These are phyloP conservation scores for Fusarium nisikadoi DNA, from an alignment of 2,329 filamentous ascomycete species.

Conservation along the genomic window DNA sequence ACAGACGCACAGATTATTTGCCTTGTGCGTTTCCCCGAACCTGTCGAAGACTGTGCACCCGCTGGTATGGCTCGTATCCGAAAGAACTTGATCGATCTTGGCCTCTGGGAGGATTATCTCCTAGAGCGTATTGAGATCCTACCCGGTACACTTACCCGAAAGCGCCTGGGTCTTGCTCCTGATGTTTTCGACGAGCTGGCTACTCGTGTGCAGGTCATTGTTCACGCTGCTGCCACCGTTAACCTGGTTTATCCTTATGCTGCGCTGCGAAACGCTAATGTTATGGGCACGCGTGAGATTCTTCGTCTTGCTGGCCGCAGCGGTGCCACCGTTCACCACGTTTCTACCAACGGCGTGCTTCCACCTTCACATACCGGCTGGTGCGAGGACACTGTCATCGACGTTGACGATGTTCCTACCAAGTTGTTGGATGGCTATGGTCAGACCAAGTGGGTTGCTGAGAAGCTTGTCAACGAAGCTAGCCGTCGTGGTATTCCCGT, in stretches of 20 bases:
- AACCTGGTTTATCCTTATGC: conserved; percentile 86
- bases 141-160: conserved; percentile 76
- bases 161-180: conserved; percentile 73
- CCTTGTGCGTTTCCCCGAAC: conserved; percentile 77
- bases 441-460: conserved; percentile 85
- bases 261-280: conserved; percentile 77
- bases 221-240: conserved; percentile 82
- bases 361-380: conserved; percentile 76
- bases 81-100: conserved; percentile 80
- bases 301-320: conserved; percentile 74
- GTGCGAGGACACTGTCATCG: conserved; percentile 75
- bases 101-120: conserved; percentile 80
- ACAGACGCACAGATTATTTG: conserved; percentile 78
- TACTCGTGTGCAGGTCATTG: conserved; percentile 74
- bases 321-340: conserved; percentile 79
- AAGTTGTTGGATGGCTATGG: conserved; percentile 79
- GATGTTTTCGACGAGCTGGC: conserved; percentile 74
- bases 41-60: conserved; percentile 70
- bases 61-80: conserved; percentile 78
- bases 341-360: conserved; percentile 84
- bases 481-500: conserved; percentile 75
- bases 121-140: conserved; percentile 82
- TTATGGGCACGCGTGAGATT: conserved; percentile 81
- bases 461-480: conserved; percentile 78
- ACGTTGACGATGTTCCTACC: conserved; percentile 73